Evolutionary conservation across 495 filamentous ascomycete species (phyloP), one percentile per base, ranked within the genome.

Genomic region (Penicillium antarcticum): DNA sequence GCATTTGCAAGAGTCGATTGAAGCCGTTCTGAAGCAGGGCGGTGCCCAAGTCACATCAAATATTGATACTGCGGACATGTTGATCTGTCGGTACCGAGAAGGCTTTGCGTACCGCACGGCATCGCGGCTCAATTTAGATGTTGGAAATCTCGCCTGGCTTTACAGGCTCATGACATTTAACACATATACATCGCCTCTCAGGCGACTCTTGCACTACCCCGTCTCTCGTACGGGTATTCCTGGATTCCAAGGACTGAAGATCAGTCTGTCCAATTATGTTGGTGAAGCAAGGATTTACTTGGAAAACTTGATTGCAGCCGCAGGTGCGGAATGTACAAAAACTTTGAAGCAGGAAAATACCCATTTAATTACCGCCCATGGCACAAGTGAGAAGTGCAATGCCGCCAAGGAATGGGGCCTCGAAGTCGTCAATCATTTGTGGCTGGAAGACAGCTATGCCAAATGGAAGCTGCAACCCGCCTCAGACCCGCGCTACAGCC

Each of bases 391-490:
- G 62, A 99, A 99, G 67, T 95, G 86, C 60, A 82, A 82, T 5
- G 94, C 94, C 0, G 94, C 94, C 0, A 80, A 79, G 57, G 95
- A 97, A 66, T 99, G 94, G 94, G 85, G 86, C 29, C 84, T 97
- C 24, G 69, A 92, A 37, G 85, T 95, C 53, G 76, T 95, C 48
- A 99, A 99, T 64, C 92, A 97, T 60, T 76, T 99, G 1, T 99
- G 94, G 94, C 79, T 99, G 39, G 94, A 99, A 65, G 95, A 99
- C 57, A 91, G 90, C 67, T 99, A 97, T 63, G 89, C 91, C 5
- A 87, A 85, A 61, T 96, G 91, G 76, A 73, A 87, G 60, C 66
- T 84, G 34, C 85, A 87, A 58, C 76, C 77, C 1, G 60, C 90
- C 4, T 81, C 85, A 2, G 78, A 88, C 50, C 73, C 77, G 1